Percentiles rank a stretch among this genome's conserved stretches.
Conservation (phyloP, 2,329 filamentous ascomycete genomes). For the Ramularia endophylla region DNA sequence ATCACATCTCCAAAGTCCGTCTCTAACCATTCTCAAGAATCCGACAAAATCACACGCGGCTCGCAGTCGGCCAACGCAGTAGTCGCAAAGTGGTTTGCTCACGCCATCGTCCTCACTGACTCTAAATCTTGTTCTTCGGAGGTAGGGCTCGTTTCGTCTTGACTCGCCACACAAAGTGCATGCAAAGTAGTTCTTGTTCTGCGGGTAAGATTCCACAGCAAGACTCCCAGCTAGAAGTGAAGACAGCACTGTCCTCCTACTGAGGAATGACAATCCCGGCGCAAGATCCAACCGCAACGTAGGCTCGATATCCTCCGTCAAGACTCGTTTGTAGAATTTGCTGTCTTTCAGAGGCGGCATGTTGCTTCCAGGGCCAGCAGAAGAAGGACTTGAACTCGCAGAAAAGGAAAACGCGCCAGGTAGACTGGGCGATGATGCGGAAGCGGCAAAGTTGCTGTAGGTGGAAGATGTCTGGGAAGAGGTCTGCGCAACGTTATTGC, state of each 20-base stretch:
- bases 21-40: conserved; percentile 84
- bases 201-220: conserved; percentile 75
- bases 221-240: conserved; percentile 80
- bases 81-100: conserved; percentile 81
- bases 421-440: conserved; percentile 34
- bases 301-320: conserved; percentile 90
- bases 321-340: conserved; percentile 85
- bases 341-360: conserved; percentile 73
- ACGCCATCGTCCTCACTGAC: conserved; percentile 81
- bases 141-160: conserved; percentile 62
- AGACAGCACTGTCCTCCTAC: conserved; percentile 74
- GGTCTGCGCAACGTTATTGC: conserved; percentile 30
- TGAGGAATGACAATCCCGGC: conserved; percentile 89
- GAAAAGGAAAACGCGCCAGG: conserved; percentile 38
- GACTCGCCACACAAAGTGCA: conserved; percentile 88
- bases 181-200: conserved; percentile 54
- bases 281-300: conserved; percentile 84
- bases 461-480: conserved; percentile 49
- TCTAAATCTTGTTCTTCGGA: conserved; percentile 80
- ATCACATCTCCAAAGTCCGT: conserved; percentile 83
- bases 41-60: conserved; percentile 89
- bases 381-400: conserved; percentile 23
- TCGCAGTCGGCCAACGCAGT: conserved; percentile 76
- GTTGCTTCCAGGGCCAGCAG: conserved; percentile 22
- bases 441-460: conserved; percentile 22